Percentiles rank a stretch among this genome's conserved stretches.
Conservation (phyloP, 1,284 basidiomycete genomes). For the Tilletia walkeri region DNA sequence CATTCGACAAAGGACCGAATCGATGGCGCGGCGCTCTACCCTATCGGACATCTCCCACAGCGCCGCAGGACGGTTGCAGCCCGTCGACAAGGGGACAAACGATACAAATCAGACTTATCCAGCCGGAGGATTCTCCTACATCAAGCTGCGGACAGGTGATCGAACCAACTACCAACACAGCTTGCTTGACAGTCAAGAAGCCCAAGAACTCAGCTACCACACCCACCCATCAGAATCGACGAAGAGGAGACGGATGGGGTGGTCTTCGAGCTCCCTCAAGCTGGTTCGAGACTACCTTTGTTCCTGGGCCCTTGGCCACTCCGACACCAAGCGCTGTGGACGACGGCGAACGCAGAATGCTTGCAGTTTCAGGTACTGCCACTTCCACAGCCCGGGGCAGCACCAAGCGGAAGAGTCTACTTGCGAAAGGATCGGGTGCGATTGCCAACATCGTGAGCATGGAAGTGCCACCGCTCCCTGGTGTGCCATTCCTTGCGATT, state of each 20-base stretch:
- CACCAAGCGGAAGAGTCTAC: background rate
- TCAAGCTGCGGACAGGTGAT: background rate
- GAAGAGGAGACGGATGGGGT: slow-evolving; percentile 9
- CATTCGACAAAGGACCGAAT: background rate
- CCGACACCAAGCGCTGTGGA: background rate
- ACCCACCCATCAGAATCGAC: background rate
- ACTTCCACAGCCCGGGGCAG: no score
- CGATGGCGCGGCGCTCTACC: slow-evolving; percentile 8
- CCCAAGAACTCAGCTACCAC: background rate
- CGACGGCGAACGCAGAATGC: no score
- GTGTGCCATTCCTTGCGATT: background rate
- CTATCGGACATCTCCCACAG: background rate
- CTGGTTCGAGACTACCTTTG: slow-evolving; percentile 2
- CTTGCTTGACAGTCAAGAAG: no score
- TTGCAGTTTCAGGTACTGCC: no score
- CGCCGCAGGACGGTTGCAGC: background rate
- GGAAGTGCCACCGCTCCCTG: background rate
- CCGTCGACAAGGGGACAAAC: no score
- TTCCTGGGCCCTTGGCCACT: background rate
- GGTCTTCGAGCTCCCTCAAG: slow-evolving; percentile 4
- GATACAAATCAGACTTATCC: background rate
- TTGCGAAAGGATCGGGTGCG: background rate
- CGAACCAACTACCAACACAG: no score
- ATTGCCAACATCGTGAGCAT: background rate
- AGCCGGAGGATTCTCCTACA: background rate